phyloP scores from a whole-genome alignment of 1,139 yeast genomes.

The Hyphopichia wangnamkhiaoensis region DNA sequence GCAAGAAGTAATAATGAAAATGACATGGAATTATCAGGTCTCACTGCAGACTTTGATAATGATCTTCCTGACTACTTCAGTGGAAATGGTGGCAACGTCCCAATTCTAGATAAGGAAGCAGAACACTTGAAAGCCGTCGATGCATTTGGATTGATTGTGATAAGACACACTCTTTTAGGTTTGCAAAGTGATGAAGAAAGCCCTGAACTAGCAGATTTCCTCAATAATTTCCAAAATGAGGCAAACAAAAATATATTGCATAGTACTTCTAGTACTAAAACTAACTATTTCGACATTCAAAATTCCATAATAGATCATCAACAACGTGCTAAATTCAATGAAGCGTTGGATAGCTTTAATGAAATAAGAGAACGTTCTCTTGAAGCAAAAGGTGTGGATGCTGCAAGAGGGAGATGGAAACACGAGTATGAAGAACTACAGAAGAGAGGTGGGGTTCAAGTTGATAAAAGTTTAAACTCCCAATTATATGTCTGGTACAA shows the following conservation, averaged over 20 bases:
- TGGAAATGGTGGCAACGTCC: conserved; percentile 23
- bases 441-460: conserved; percentile 56
- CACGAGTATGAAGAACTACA: conserved; percentile 74
- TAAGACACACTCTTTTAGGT: conserved; percentile 77
- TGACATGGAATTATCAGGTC: conserved; percentile 10
- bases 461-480: conserved; percentile 65
- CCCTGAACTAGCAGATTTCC: conserved; percentile 31
- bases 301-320: conserved; percentile 50
- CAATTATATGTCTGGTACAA: conserved; percentile 79
- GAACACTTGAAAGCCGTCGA: conserved; percentile 66
- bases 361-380: conserved; percentile 71
- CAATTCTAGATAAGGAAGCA: conserved; percentile 52
- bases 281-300: conserved; percentile 69
- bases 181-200: conserved; percentile 40
- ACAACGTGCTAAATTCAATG: conserved; percentile 60
- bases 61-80: conserved; percentile 31
- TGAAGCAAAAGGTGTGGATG: conserved; percentile 79
- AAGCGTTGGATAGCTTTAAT: conserved; percentile 66
- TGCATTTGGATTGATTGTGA: conserved; percentile 77
- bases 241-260: conserved; percentile 25
- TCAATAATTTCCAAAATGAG: conserved; percentile 36
- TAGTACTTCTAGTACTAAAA: conserved; percentile 34
- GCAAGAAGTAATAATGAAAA: conserved; percentile 14
- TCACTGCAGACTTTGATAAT: conserved; percentile 12
- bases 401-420: conserved; percentile 87